These are phyloP conservation scores for Irpex sp. DNA, from an alignment of 1,284 basidiomycete species.

Conservation along the genomic window DNA sequence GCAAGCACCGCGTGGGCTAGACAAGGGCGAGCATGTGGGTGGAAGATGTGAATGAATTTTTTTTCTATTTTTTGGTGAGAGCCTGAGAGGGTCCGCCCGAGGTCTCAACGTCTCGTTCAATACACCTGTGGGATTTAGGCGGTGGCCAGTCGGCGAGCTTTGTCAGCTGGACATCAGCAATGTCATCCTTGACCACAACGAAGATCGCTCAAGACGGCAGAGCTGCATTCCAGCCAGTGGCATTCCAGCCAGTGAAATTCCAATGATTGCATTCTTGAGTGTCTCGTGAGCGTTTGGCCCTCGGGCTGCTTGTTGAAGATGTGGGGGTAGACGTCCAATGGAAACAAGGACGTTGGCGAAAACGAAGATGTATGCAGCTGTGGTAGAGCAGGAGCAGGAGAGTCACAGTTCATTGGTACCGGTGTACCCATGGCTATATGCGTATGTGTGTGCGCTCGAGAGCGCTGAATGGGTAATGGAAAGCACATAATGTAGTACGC, in stretches of 20 bases:
- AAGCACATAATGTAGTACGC: no score
- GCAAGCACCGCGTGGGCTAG: neutral
- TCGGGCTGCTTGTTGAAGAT: neutral
- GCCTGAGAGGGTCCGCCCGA: neutral
- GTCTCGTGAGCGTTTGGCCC: neutral
- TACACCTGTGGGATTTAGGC: no score
- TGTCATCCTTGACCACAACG: neutral
- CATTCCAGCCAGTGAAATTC: neutral
- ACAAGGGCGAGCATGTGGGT: neutral
- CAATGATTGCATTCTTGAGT: neutral
- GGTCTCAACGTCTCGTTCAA: neutral
- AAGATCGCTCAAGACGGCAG: neutral
- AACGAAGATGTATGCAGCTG: neutral
- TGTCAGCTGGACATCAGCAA: neutral
- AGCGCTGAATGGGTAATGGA: neutral
- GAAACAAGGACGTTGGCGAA: neutral
- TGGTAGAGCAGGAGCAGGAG: no score
- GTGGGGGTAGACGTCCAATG: neutral
- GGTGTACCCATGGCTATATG: neutral
- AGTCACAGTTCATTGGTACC: no score
- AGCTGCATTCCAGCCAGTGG: neutral
- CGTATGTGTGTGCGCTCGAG: neutral
- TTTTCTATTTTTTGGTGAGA: no score
- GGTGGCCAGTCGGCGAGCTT: neutral
- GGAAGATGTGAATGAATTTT: no score